Base-by-base conservation (phyloP, 2,329 filamentous ascomycete species). In the Fusarium poae region DNA sequence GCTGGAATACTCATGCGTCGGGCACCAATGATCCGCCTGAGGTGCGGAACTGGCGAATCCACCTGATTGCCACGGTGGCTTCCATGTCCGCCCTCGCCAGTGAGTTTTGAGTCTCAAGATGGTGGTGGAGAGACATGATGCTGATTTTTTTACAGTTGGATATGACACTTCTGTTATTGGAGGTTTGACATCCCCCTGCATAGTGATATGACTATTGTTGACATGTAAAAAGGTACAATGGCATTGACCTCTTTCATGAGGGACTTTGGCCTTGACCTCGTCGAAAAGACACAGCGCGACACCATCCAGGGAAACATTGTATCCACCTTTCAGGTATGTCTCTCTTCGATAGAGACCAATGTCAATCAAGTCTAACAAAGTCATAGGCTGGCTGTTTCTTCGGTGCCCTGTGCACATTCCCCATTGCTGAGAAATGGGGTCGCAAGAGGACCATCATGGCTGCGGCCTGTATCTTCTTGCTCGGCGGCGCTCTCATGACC, bases 391-490 rank as follows among this genome's bases (percentile, higher is more conserved):
- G 80, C 20, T 80, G 79, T 63, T 82, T 82, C 72, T 78, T 81
- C 51, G 80, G 80, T 45, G 77, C 78, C 15, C 71, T 82, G 15
- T 45, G 77, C 29, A 80, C 77, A 6, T 85, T 83, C 62, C 82
- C 83, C 23, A 77, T 85, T 34, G 82, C 81, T 6, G 83, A 86
- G 55, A 79, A 77, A 56, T 80, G 81, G 67, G 84, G 84, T 23
- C 82, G 84, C 10, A 81, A 79, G 58, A 80, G 77, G 57, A 81
- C 82, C 18, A 80, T 85, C 63, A 80, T 85, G 59, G 68, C 81
- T 23, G 82, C 82, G 6, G 77, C 79, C 10, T 58, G 77, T 7
- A 76, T 84, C 46, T 85, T 84, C 68, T 72, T 77, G 29, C 52
- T 78, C 48, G 80, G 78, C 25, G 78, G 75, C 35, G 73, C 74